phyloP scores from a whole-genome alignment of 2,329 filamentous ascomycete species.

The Cadophora sp. region DNA sequence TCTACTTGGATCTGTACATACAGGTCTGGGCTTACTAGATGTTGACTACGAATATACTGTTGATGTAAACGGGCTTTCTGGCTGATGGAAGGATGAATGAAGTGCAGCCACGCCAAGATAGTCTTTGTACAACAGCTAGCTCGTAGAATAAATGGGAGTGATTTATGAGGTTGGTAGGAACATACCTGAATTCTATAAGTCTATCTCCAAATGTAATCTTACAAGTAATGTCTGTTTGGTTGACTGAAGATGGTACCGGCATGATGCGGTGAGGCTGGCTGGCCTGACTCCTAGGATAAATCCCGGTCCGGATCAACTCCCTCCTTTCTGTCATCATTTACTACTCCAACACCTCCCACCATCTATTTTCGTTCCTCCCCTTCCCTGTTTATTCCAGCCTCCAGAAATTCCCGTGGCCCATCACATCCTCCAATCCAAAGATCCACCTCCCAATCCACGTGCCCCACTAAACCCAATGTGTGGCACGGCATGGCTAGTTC shows the following conservation, averaged over 20 bases:
- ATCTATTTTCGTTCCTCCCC: background rate
- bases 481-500: background rate
- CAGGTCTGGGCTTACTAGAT: no score
- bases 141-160: no score
- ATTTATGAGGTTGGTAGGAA: no score
- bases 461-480: conserved; percentile 10
- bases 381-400: background rate
- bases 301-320: background rate
- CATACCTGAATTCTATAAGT: no score
- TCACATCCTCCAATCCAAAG: conserved; percentile 1
- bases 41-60: no score
- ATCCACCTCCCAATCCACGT: conserved; percentile 11
- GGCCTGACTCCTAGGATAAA: background rate
- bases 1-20: background rate
- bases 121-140: no score
- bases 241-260: background rate
- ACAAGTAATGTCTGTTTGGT: background rate
- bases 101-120: no score
- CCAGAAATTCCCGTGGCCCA: background rate
- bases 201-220: no score
- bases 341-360: background rate
- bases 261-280: background rate
- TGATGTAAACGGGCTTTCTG: background rate
- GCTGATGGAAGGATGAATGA: background rate
- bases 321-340: background rate